These are phyloP conservation scores for Teratosphaeria zuluensis DNA, from an alignment of 2,329 filamentous ascomycete genomes.

Conservation along the genomic window DNA sequence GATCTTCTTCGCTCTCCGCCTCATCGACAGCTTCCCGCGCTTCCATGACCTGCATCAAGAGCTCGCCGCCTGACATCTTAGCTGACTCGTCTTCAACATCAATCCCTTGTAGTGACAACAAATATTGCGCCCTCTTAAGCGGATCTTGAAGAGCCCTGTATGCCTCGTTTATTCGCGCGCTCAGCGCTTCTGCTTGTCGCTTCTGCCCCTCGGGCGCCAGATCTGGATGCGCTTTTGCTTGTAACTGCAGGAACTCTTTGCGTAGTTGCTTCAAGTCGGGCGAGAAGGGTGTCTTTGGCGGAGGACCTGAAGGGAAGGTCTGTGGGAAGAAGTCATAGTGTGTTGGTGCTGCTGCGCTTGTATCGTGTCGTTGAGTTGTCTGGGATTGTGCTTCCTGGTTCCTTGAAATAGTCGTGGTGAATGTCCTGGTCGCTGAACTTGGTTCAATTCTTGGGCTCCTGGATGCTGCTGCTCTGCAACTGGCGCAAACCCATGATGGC, in stretches of 20 bases:
- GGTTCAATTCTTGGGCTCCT: background rate
- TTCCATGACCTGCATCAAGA: conserved; percentile 74
- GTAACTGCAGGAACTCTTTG: conserved; percentile 76
- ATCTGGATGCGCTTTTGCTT: conserved; percentile 69
- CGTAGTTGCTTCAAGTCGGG: conserved; percentile 63
- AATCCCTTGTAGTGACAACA: conserved; percentile 60
- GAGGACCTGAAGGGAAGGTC: conserved; percentile 67
- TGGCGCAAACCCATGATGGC: background rate
- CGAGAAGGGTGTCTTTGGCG: conserved; percentile 64
- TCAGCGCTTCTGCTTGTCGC: conserved; percentile 62
- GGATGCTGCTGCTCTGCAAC: background rate
- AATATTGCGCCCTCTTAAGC: conserved; percentile 75
- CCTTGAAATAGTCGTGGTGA: background rate
- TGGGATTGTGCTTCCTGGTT: background rate
- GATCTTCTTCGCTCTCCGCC: conserved; percentile 49
- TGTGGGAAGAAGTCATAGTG: conserved; percentile 84
- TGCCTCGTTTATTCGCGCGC: conserved; percentile 78
- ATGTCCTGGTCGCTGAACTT: background rate
- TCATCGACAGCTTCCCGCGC: conserved; percentile 53
- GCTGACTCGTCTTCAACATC: conserved; percentile 74
- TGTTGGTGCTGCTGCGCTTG: conserved; percentile 31
- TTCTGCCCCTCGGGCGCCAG: conserved; percentile 43
- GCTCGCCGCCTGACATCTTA: conserved; percentile 57
- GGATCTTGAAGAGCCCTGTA: conserved; percentile 77
- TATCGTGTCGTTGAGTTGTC: background rate